phyloP scores from a whole-genome alignment of 1,284 basidiomycete genomes.

The Vanrija sp. region DNA sequence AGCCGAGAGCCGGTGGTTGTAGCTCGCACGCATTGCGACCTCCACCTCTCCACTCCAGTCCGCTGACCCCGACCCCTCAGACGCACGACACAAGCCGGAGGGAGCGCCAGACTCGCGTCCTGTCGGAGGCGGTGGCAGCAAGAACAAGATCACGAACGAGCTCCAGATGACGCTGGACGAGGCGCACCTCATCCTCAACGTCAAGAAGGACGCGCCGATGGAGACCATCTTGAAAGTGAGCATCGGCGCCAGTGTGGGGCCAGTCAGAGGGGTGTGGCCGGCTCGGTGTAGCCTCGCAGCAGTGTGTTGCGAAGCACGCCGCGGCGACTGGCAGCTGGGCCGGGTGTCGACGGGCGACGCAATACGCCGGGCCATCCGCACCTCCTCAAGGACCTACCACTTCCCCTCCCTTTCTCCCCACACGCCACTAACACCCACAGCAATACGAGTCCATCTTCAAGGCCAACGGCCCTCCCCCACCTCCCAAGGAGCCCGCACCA shows the following conservation, averaged over 20 bases:
- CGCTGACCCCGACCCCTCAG: constrained; percentile 47
- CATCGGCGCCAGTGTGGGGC: constrained; percentile 6
- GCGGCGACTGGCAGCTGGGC: no score
- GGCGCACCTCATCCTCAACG: constrained; percentile 88
- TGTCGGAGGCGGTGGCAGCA: constrained; percentile 26
- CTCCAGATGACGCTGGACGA: constrained; percentile 95
- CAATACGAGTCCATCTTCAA: constrained; percentile 92
- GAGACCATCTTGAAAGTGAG: constrained; percentile 70
- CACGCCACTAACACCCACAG: constrained; percentile 51
- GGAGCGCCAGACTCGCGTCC: constrained; percentile 34
- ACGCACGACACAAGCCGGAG: constrained; percentile 72
- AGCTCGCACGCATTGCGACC: background rate
- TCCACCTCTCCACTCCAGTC: background rate
- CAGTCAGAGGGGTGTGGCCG: no score
- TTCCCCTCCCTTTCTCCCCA: background rate
- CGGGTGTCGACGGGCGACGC: no score
- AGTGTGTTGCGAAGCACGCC: no score
- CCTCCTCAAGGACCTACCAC: background rate
- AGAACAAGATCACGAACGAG: constrained; percentile 54
- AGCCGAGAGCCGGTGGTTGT: no score
- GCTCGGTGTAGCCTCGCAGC: no score
- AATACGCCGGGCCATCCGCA: no score
- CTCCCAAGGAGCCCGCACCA: constrained; percentile 55
- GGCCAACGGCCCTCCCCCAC: constrained; percentile 66
- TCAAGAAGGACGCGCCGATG: constrained; percentile 68